Evolutionary conservation across 2,329 filamentous ascomycete genomes (phyloP).

Genomic region (Epichloe festucae): DNA sequence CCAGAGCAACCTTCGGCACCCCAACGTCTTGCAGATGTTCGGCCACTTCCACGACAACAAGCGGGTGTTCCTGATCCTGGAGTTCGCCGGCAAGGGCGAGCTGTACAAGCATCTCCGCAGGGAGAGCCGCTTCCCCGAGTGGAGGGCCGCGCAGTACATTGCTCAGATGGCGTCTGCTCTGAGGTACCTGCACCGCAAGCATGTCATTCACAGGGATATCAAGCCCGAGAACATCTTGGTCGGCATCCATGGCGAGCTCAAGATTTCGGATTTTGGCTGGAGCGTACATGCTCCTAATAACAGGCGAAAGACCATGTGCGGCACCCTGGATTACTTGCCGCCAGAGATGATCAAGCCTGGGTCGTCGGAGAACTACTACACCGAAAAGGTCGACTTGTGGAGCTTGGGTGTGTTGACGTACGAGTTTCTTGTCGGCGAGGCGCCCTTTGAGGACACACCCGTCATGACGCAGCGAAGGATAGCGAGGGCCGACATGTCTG

Average conservation of each 20-base stretch:
- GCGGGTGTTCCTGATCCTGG: constrained; percentile 58
- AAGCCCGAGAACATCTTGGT: constrained; percentile 24
- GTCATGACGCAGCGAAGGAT: constrained; percentile 92
- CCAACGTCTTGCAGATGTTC: constrained; percentile 50
- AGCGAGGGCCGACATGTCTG: constrained; percentile 76
- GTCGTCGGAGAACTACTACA: constrained; percentile 74
- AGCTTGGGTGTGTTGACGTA: constrained; percentile 89
- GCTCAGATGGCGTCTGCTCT: constrained; percentile 50
- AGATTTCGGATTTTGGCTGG: constrained; percentile 98
- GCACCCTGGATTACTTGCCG: constrained; percentile 91
- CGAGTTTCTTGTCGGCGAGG: constrained; percentile 91
- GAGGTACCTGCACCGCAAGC: constrained; percentile 18
- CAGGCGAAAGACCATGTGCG: constrained; percentile 87
- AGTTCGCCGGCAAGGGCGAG: constrained; percentile 53
- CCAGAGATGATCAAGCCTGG: constrained; percentile 92
- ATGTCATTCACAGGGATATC: constrained; percentile 21
- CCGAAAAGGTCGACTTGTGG: constrained; percentile 94
- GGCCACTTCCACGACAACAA: constrained; percentile 63
- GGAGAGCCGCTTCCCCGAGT: constrained; percentile 55
- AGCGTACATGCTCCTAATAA: constrained; percentile 95
- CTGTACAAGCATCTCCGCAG: constrained; percentile 58
- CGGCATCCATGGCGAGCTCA: constrained; percentile 94
- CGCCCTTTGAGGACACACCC: constrained; percentile 90
- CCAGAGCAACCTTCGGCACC: constrained; percentile 58
- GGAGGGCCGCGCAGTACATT: constrained; percentile 57